These are phyloP conservation scores for Mollisia scopiformis DNA, from an alignment of 2,329 filamentous ascomycete species.

Conservation along the genomic window DNA sequence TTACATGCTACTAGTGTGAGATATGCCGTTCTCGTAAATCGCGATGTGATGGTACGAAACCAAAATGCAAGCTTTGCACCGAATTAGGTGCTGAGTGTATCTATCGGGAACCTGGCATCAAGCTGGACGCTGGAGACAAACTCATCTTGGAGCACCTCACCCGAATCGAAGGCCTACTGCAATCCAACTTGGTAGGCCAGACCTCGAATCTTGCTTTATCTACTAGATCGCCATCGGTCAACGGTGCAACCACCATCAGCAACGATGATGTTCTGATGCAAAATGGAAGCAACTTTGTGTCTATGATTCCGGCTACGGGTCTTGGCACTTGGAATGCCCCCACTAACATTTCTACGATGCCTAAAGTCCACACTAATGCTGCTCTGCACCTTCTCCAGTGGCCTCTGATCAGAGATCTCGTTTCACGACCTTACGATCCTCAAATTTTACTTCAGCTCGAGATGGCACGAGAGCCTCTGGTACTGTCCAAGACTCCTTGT, in stretches of 20 bases:
- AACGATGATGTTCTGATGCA: slow-evolving; percentile 57
- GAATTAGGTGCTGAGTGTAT: slow-evolving; percentile 83
- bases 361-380: slow-evolving; percentile 81
- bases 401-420: slow-evolving; percentile 78
- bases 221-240: slow-evolving; percentile 66
- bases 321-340: slow-evolving; percentile 72
- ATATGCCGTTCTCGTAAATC: slow-evolving; percentile 82
- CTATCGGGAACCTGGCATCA: slow-evolving; percentile 84
- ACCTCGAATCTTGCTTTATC: slow-evolving; percentile 57
- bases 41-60: slow-evolving; percentile 76
- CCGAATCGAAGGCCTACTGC: slow-evolving; percentile 78
- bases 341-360: slow-evolving; percentile 82
- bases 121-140: slow-evolving; percentile 85
- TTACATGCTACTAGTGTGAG: slow-evolving; percentile 62
- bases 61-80: slow-evolving; percentile 83
- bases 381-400: slow-evolving; percentile 79
- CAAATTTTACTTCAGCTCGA: slow-evolving; percentile 82
- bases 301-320: slow-evolving; percentile 63
- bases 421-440: slow-evolving; percentile 77
- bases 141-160: slow-evolving; percentile 78
- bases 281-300: slow-evolving; percentile 49
- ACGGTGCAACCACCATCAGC: slow-evolving; percentile 63
- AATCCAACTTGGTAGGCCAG: slow-evolving; percentile 62
- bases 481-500: slow-evolving; percentile 64
- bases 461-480: slow-evolving; percentile 77